Evolutionary conservation across 768 basidiomycete species (phyloP), one percentile per base, ranked within the genome.

Genomic region (Tulasnella sp.): DNA sequence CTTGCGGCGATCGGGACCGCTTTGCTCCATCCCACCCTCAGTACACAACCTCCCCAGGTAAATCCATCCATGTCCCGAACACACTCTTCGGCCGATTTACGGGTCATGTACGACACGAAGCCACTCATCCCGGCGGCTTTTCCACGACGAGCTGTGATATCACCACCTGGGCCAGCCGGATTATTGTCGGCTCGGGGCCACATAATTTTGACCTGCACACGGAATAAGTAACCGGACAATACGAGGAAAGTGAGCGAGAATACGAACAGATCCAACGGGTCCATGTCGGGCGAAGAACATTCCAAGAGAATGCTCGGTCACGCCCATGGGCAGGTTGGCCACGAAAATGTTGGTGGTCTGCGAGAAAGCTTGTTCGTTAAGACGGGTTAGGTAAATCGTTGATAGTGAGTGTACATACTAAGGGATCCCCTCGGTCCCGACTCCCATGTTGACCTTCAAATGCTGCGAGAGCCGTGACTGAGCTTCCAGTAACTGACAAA

Each of bases 261-360:
- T 9, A 52, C 9, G 47, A 52, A 29, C 86, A 26, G 93, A 95
- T 29, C 90, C 96, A 74, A 99, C 91, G n/a, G 95, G 93, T 0
- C 97, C 97, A 72, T 85, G 85, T 59, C 90, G 87, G 2, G 95
- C 95, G 78, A 99, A 99, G 79, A 97, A 94, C 74, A 87, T 85
- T 2, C 97, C 97, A 47, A 99, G 80, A 34, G 84, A 85, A 75
- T 89, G 89, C 76, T 98, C 97, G 1, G 89, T 94, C 16, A 97
- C 89, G 79, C 90, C 89, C 0, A 86, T 81, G 5, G 97, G 97
- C 32, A 99, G 81, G 79, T 98, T 97, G 14, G 94, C 94, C 41
- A 99, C 94, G 79, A 96, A 98, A 16, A 99, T 81, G 77, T 99
- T 99, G 42, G 95, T 93, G 0, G 96, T 97, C 91, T 95, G 74